phyloP scores from a whole-genome alignment of 2,329 filamentous ascomycete species.

The Lecanosticta acicola region DNA sequence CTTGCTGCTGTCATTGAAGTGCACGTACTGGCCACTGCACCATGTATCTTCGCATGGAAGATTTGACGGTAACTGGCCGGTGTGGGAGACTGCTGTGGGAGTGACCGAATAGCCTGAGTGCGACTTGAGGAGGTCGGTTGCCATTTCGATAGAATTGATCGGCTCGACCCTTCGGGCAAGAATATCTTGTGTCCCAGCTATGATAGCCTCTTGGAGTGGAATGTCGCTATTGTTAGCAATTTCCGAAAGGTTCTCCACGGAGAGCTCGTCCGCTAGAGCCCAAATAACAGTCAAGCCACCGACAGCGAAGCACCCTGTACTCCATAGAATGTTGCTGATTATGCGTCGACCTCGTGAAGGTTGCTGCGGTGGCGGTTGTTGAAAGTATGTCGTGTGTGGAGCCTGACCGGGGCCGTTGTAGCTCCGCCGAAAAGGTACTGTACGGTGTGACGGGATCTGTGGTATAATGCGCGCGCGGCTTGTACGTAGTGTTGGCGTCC shows the following conservation, averaged over 20 bases:
- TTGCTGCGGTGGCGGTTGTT: slow-evolving; percentile 20
- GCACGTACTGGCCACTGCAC: slow-evolving; percentile 17
- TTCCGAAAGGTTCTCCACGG: slow-evolving; percentile 8
- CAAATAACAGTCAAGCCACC: slow-evolving; percentile 19
- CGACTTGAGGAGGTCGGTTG: slow-evolving; percentile 19
- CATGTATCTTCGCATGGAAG: slow-evolving; percentile 29
- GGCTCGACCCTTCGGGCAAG: slow-evolving; percentile 18
- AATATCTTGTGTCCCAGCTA: slow-evolving; percentile 15
- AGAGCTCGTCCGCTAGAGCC: slow-evolving; percentile 6
- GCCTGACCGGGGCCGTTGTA: slow-evolving; percentile 19
- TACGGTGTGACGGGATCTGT: background rate
- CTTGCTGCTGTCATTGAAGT: slow-evolving; percentile 19
- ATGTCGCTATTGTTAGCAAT: slow-evolving; percentile 2
- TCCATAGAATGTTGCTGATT: slow-evolving; percentile 19
- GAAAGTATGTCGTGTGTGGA: slow-evolving; percentile 30
- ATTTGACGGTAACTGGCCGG: slow-evolving; percentile 25
- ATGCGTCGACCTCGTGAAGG: slow-evolving; percentile 19
- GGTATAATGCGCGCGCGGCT: slow-evolving; percentile 4
- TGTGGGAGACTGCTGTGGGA: slow-evolving; percentile 23
- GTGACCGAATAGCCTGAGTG: slow-evolving; percentile 22
- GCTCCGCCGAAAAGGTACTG: slow-evolving; percentile 16
- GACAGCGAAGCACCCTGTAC: slow-evolving; percentile 18
- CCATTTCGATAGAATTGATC: slow-evolving; percentile 19
- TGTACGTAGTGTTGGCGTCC: slow-evolving; percentile 9
- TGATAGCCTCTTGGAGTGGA: slow-evolving; percentile 14